Percentiles rank a stretch among this genome's conserved stretches.
Evolutionary conservation across 2,329 filamentous ascomycete genomes (phyloP).

Genomic region (Rutstroemia sp.): DNA sequence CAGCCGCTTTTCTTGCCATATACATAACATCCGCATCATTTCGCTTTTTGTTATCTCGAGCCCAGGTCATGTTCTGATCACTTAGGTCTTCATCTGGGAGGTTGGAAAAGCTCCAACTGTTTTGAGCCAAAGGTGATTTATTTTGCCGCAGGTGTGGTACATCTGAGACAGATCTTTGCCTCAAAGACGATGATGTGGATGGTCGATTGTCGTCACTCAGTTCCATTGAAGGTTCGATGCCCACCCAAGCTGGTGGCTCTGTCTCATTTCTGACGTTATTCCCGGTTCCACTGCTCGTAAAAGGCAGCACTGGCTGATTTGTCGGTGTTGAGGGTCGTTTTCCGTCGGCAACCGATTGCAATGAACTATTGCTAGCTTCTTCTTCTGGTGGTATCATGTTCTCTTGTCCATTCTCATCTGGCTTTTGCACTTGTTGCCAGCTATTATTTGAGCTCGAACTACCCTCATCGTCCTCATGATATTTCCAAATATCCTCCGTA

Average conservation of each 20-base stretch:
- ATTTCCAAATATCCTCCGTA: no score
- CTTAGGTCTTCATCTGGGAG: slow-evolving; percentile 25
- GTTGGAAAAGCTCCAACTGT: slow-evolving; percentile 51
- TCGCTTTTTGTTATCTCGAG: not conserved
- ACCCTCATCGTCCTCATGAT: slow-evolving; percentile 7
- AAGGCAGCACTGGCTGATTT: no score
- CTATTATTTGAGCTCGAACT: slow-evolving; percentile 19
- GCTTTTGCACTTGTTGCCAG: slow-evolving; percentile 19
- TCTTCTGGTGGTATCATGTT: not conserved
- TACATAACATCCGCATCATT: not conserved
- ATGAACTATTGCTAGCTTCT: not conserved
- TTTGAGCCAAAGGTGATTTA: slow-evolving; percentile 48
- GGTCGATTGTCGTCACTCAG: not conserved
- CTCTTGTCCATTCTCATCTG: not conserved
- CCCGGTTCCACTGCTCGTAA: no score
- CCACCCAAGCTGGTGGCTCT: not conserved
- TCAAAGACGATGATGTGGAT: slow-evolving; percentile 4
- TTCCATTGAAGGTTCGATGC: not conserved
- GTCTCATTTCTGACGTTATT: not conserved
- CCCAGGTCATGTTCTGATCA: not conserved
- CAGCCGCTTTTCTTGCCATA: not conserved
- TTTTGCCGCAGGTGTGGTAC: slow-evolving; percentile 39
- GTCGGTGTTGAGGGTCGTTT: no score
- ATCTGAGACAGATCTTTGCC: slow-evolving; percentile 50
- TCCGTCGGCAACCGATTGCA: not conserved